A percentile compares a stretch with the other conserved stretches of the same genome.
phyloP scores from a whole-genome alignment of 2,329 filamentous ascomycete genomes.

The Botryotinia convoluta region DNA sequence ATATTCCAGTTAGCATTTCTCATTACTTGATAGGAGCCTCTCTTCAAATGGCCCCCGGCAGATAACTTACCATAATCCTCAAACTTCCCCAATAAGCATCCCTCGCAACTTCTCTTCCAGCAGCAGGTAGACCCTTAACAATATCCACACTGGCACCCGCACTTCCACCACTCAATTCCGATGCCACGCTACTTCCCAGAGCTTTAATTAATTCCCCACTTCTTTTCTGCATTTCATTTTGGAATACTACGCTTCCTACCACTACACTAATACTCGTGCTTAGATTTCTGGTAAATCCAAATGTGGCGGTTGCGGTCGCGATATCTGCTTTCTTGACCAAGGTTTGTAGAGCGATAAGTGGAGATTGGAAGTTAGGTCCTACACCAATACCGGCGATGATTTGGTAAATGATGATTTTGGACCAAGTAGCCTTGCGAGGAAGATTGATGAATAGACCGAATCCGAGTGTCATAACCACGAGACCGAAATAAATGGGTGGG shows the following conservation, averaged over 20 bases:
- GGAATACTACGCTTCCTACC: constrained; percentile 50
- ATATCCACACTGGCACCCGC: constrained; percentile 35
- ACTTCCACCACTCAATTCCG: constrained; percentile 30
- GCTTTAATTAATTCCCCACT: constrained; percentile 24
- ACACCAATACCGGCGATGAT: constrained; percentile 62
- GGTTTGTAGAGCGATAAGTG: constrained; percentile 66
- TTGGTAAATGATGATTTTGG: constrained; percentile 59
- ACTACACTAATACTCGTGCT: constrained; percentile 48
- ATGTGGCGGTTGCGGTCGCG: constrained; percentile 65
- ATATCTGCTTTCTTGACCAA: constrained; percentile 61
- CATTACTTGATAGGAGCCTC: not conserved
- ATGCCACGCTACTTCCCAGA: constrained; percentile 30
- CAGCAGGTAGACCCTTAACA: constrained; percentile 28
- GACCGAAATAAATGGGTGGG: constrained; percentile 56
- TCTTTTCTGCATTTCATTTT: constrained; percentile 44
- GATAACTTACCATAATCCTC: constrained; percentile 29
- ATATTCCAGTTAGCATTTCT: not conserved
- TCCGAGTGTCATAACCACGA: constrained; percentile 60
- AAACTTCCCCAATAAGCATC: constrained; percentile 31
- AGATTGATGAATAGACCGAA: constrained; percentile 64
- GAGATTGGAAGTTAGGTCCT: constrained; percentile 67
- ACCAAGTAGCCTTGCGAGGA: constrained; percentile 50
- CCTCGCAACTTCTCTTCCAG: constrained; percentile 29
- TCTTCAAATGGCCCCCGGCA: fast-evolving
- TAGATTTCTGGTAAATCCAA: constrained; percentile 50